These are phyloP conservation scores for Fusarium dimerum DNA, from an alignment of 2,329 filamentous ascomycete species.

Conservation along the genomic window DNA sequence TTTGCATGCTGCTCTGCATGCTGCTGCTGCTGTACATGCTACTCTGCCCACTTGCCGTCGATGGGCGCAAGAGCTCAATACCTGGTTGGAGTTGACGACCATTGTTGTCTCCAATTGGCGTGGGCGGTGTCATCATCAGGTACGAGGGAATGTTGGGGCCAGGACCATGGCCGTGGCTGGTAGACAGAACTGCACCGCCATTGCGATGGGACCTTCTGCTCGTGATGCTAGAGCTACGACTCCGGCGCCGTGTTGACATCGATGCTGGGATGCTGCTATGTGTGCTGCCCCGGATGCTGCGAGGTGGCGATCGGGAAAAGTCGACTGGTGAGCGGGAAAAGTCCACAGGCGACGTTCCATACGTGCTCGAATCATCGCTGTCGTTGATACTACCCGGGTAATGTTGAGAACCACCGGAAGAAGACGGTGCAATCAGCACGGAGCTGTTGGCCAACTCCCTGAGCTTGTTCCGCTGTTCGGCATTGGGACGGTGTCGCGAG, in stretches of 20 bases:
- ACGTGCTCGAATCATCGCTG: slow-evolving; percentile 59
- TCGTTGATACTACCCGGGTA: slow-evolving; percentile 48
- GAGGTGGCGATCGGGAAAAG: slow-evolving; percentile 60
- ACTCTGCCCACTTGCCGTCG: slow-evolving; percentile 34
- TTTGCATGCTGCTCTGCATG: slow-evolving; percentile 10
- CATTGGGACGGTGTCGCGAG: slow-evolving; percentile 80
- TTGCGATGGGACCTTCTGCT: slow-evolving; percentile 46
- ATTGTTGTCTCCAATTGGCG: slow-evolving; percentile 36
- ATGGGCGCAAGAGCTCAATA: slow-evolving; percentile 34
- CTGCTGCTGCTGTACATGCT: slow-evolving; percentile 21
- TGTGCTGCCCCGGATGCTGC: slow-evolving; percentile 50
- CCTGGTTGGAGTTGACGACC: slow-evolving; percentile 26
- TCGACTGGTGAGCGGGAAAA: slow-evolving; percentile 60
- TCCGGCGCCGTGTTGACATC: slow-evolving; percentile 42
- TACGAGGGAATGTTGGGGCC: slow-evolving; percentile 40
- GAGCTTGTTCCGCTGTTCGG: slow-evolving; percentile 74
- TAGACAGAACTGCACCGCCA: slow-evolving; percentile 29
- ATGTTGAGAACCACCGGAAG: slow-evolving; percentile 37
- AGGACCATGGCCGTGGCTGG: slow-evolving; percentile 18
- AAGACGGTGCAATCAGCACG: slow-evolving; percentile 58
- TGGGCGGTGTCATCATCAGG: slow-evolving; percentile 50
- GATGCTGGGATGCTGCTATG: slow-evolving; percentile 49
- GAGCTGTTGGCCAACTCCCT: slow-evolving; percentile 82
- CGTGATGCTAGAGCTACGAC: slow-evolving; percentile 55
- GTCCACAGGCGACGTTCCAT: slow-evolving; percentile 55